Base-by-base conservation (phyloP, 768 basidiomycete genomes). In the Kwoniella heveanensis region DNA sequence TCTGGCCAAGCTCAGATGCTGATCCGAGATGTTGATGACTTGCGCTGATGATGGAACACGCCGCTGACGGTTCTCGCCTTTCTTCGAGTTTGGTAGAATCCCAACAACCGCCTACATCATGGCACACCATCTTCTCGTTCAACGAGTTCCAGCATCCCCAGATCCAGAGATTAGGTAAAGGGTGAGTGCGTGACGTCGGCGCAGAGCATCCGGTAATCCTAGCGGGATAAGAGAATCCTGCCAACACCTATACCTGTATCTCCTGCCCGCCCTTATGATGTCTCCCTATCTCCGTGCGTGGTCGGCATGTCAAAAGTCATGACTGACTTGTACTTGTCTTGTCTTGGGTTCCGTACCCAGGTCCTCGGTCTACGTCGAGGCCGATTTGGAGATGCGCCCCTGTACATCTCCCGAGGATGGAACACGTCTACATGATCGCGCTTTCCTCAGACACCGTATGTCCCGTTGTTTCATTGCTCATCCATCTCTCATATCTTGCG, bases 41-140 rank as follows among this genome's bases (percentile, higher is more conserved):
- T n/a, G n/a, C n/a, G n/a, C n/a, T n/a, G n/a, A n/a, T n/a, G n/a
- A n/a, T n/a, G n/a, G n/a, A n/a, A n/a, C n/a, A n/a, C n/a, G n/a
- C n/a, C n/a, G n/a, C n/a, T n/a, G n/a, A n/a, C n/a, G n/a, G n/a
- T n/a, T n/a, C n/a, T 24, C 39, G 7, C 25, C 44, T 48, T 26
- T 13, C 32, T n/a, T 17, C 50, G 1, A 13, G 2, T 5, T 6
- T 27, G 10, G 12, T 37, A 72, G 71, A 46, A 24, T 29, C 36
- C 12, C 58, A 54, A 3, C 56, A 55, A n/a, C 58, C 59, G 9
- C 60, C 60, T 4, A 74, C 73, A 24, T 62, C 60, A 10, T 74
- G 73, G 73, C 73, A 74, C 32, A 71, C 66, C 22, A 68, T 74
- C 17, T 74, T 72, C 36, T 64, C 68, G 1, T 74, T 74, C 57